phyloP scores from a whole-genome alignment of 2,329 filamentous ascomycete genomes.

The Colletotrichum incanum region DNA sequence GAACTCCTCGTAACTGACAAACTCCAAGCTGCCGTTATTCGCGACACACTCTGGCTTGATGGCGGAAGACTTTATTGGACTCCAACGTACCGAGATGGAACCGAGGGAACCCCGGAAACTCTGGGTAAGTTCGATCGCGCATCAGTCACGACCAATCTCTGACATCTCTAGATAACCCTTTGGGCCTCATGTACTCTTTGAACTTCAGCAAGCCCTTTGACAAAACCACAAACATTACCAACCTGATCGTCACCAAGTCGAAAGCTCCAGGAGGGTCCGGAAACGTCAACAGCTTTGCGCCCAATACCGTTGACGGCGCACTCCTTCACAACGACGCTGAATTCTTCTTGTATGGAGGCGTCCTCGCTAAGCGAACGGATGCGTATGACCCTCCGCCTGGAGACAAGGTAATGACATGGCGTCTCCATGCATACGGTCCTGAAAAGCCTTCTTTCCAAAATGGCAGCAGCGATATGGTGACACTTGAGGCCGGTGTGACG shows the following conservation, averaged over 20 bases:
- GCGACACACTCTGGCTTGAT: conserved; percentile 77
- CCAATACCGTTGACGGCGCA: conserved; percentile 73
- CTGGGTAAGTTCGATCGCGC: conserved; percentile 59
- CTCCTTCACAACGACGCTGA: conserved; percentile 77
- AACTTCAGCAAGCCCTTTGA: conserved; percentile 73
- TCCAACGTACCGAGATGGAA: conserved; percentile 55
- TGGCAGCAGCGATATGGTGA: conserved; percentile 53
- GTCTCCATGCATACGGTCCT: conserved; percentile 66
- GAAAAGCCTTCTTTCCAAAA: conserved; percentile 50
- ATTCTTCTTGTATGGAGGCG: conserved; percentile 76
- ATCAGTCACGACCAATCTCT: conserved; percentile 30
- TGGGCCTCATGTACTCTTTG: conserved; percentile 69
- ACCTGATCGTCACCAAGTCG: conserved; percentile 63
- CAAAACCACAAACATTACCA: conserved; percentile 66
- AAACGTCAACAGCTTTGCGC: conserved; percentile 68
- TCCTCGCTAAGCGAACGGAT: conserved; percentile 55
- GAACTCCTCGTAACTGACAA: not conserved
- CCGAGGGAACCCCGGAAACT: conserved; percentile 57
- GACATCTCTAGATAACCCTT: conserved; percentile 63
- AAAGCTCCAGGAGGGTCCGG: conserved; percentile 64
- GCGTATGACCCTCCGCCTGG: conserved; percentile 56
- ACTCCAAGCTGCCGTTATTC: conserved; percentile 67
- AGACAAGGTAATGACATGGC: conserved; percentile 66
- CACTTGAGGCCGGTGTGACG: conserved; percentile 65
- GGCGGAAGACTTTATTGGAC: conserved; percentile 72